Evolutionary conservation across 1,139 yeast genomes (phyloP).

Genomic region (Protomyces pachydermus): DNA sequence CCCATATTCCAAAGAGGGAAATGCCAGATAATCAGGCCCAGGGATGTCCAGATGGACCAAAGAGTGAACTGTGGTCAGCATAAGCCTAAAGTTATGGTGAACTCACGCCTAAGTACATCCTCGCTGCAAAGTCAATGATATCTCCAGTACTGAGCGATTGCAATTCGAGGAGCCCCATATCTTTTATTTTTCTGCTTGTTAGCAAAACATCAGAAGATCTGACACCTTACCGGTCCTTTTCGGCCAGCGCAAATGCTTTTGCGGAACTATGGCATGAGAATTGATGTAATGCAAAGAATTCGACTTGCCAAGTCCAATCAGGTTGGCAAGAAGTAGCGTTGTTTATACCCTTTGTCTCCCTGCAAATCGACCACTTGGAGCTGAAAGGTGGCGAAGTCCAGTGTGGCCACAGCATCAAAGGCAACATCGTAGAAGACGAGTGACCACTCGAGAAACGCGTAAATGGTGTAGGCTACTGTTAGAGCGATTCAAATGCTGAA

Average conservation of each 20-base stretch:
- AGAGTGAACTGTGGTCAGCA: constrained; percentile 48
- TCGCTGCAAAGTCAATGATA: constrained; percentile 29
- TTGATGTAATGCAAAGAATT: background rate
- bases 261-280: background rate
- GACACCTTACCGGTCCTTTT: background rate
- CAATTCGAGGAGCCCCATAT: constrained; percentile 3
- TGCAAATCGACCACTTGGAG: constrained; percentile 44
- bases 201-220: background rate
- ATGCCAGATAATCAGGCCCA: constrained; percentile 87
- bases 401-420: constrained; percentile 73
- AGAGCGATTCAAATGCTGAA: background rate
- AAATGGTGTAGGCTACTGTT: constrained; percentile 67
- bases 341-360: constrained; percentile 33
- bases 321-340: background rate
- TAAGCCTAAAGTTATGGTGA: background rate
- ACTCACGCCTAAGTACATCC: constrained; percentile 31
- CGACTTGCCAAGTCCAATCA: background rate
- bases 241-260: background rate
- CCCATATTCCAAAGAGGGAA: constrained; percentile 99
- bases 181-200: constrained; percentile 4
- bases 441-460: constrained; percentile 93
- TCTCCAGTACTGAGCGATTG: background rate
- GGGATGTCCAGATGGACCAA: constrained; percentile 77
- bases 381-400: constrained; percentile 60
- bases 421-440: constrained; percentile 74